Conservation (phyloP, 2,329 filamentous ascomycete species). For the Calonectria leucothoes region DNA sequence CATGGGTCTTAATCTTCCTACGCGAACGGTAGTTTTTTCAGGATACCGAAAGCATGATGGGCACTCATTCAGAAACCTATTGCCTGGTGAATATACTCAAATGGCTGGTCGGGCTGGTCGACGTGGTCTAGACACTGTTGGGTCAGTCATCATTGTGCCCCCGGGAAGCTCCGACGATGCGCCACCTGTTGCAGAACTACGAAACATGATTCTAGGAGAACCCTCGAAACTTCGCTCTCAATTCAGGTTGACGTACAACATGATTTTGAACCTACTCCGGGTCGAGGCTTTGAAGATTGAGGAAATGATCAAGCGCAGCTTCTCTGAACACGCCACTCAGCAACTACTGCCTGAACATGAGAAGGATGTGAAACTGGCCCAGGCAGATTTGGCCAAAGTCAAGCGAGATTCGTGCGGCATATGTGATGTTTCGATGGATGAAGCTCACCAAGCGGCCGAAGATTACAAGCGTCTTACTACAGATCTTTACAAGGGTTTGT, state of each 20-base stretch:
- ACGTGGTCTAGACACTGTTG: conserved; percentile 91
- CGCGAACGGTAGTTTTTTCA: conserved; percentile 96
- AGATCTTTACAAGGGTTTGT: conserved; percentile 80
- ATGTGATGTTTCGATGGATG: conserved; percentile 84
- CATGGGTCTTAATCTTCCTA: conserved; percentile 97
- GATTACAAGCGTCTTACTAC: conserved; percentile 83
- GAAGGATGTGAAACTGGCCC: conserved; percentile 90
- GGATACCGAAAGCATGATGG: conserved; percentile 97
- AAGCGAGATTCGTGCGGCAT: conserved; percentile 85
- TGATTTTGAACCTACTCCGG: conserved; percentile 95
- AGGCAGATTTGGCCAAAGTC: conserved; percentile 90
- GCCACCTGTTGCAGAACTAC: conserved; percentile 83
- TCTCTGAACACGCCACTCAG: conserved; percentile 97
- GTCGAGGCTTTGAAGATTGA: conserved; percentile 98
- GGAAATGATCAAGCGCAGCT: conserved; percentile 99
- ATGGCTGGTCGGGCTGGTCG: conserved; percentile 97
- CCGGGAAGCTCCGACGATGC: conserved; percentile 85
- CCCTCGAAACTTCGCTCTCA: conserved; percentile 96
- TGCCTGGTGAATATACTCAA: conserved; percentile 97
- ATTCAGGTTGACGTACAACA: conserved; percentile 98
- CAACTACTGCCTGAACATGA: conserved; percentile 94
- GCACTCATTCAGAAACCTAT: conserved; percentile 87
- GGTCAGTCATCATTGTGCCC: conserved; percentile 93
- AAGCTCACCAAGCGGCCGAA: conserved; percentile 85
- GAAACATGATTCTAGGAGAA: conserved; percentile 95